These are phyloP conservation scores for Entoloma clypeatum DNA, from an alignment of 1,284 basidiomycete species.

Conservation along the genomic window DNA sequence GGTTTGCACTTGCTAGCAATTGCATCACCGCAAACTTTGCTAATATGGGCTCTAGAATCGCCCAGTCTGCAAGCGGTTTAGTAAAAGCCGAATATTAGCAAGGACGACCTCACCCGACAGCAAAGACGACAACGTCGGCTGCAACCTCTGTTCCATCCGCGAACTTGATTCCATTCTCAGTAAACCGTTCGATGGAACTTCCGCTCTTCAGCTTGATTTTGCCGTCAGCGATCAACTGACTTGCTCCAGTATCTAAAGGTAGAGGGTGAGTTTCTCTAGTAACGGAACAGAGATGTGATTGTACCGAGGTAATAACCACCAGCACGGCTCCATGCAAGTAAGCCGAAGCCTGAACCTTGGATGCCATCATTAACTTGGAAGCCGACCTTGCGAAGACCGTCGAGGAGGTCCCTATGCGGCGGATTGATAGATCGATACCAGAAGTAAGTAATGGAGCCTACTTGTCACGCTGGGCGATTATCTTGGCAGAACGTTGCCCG, in stretches of 20 bases:
- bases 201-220: slow-evolving; percentile 76
- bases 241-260: slow-evolving; percentile 55
- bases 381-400: slow-evolving; percentile 53
- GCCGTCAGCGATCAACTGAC: slow-evolving; percentile 61
- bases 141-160: slow-evolving; percentile 60
- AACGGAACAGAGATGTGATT: not conserved
- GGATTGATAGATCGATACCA: not conserved
- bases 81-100: not conserved
- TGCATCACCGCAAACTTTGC: slow-evolving; percentile 43
- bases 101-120: slow-evolving; percentile 47
- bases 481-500: slow-evolving; percentile 38
- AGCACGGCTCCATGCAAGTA: slow-evolving; percentile 26
- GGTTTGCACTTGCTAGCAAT: slow-evolving; percentile 42
- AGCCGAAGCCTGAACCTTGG: slow-evolving; percentile 45
- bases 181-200: slow-evolving; percentile 50
- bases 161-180: slow-evolving; percentile 55
- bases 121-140: slow-evolving; percentile 68
- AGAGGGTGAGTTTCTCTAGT: not conserved
- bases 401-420: slow-evolving; percentile 43
- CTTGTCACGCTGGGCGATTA: slow-evolving; percentile 54
- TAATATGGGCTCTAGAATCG: slow-evolving; percentile 29
- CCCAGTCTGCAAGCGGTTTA: slow-evolving; percentile 31
- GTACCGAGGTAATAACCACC: slow-evolving; percentile 33
- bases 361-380: slow-evolving; percentile 56
- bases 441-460: slow-evolving; percentile 12